Evolutionary conservation across 106 monocot species (phyloP).

Genomic region (Dendrobium catenatum): DNA sequence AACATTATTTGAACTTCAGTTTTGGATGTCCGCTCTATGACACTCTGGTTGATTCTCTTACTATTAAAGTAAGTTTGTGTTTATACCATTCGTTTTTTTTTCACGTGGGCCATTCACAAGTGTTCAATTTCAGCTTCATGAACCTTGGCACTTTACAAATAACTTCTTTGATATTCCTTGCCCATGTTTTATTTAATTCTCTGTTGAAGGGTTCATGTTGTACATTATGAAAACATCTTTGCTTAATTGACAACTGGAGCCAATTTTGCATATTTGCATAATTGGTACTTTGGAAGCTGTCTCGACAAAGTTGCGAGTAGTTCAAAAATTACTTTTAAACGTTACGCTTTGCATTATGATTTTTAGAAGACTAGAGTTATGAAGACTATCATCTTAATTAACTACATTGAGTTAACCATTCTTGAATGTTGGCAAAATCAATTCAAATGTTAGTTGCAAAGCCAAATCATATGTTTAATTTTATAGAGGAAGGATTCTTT

Average conservation of each 20-base stretch:
- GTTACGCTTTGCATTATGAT: background rate
- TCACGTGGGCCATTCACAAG: background rate
- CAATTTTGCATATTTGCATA: background rate
- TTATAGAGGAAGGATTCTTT: background rate
- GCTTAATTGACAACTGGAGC: background rate
- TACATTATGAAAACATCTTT: slow-evolving; percentile 1
- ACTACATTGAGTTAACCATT: background rate
- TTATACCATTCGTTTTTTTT: background rate
- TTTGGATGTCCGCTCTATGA: slow-evolving; percentile 76
- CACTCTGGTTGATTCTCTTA: slow-evolving; percentile 61
- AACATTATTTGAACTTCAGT: slow-evolving; percentile 57
- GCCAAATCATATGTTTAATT: background rate
- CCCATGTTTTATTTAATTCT: background rate
- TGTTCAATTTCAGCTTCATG: background rate
- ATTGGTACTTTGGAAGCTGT: background rate
- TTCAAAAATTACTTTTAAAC: background rate
- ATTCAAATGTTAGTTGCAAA: background rate
- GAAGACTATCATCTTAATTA: background rate
- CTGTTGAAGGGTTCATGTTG: background rate
- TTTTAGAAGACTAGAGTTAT: background rate
- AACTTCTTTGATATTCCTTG: background rate
- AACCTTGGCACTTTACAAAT: background rate
- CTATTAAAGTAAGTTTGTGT: slow-evolving; percentile 47
- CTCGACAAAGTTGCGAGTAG: background rate
- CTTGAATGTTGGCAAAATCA: background rate